Percentiles rank a stretch among this genome's conserved stretches.
phyloP scores from a whole-genome alignment of 2,329 filamentous ascomycete genomes.

The Aspergillus luchuensis region DNA sequence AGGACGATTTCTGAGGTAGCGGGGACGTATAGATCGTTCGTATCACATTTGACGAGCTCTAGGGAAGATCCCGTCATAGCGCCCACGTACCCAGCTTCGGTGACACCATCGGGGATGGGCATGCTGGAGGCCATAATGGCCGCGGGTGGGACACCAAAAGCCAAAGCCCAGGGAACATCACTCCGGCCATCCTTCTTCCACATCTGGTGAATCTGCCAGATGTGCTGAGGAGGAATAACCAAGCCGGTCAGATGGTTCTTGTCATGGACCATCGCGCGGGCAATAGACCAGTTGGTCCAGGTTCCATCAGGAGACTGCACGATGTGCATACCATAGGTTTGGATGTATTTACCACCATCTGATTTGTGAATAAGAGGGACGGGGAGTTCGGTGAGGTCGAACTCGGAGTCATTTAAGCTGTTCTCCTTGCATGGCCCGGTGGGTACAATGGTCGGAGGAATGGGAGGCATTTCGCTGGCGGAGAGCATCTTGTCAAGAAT shows the following conservation, averaged over 20 bases:
- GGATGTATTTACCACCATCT: constrained; percentile 55
- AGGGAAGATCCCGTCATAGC: constrained; percentile 49
- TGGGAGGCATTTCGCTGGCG: constrained; percentile 36
- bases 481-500: constrained; percentile 49
- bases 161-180: constrained; percentile 52
- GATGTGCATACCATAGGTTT: constrained; percentile 55
- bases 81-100: constrained; percentile 54
- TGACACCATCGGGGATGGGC: constrained; percentile 53
- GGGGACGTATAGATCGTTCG: constrained; percentile 52
- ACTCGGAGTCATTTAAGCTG: constrained; percentile 39
- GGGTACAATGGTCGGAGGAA: constrained; percentile 35
- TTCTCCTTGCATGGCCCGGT: constrained; percentile 50
- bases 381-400: constrained; percentile 49
- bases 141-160: constrained; percentile 53
- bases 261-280: constrained; percentile 51
- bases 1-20: constrained; percentile 56
- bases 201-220: constrained; percentile 49
- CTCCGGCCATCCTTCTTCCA: constrained; percentile 48
- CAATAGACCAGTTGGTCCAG: constrained; percentile 50
- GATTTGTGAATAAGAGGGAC: constrained; percentile 47
- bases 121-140: constrained; percentile 53
- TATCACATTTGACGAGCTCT: constrained; percentile 57
- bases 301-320: constrained; percentile 48
- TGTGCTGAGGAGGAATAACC: constrained; percentile 51
- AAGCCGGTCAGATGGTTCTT: constrained; percentile 45